phyloP scores from a whole-genome alignment of 2,329 filamentous ascomycete genomes.

The Penicillium sp. region DNA sequence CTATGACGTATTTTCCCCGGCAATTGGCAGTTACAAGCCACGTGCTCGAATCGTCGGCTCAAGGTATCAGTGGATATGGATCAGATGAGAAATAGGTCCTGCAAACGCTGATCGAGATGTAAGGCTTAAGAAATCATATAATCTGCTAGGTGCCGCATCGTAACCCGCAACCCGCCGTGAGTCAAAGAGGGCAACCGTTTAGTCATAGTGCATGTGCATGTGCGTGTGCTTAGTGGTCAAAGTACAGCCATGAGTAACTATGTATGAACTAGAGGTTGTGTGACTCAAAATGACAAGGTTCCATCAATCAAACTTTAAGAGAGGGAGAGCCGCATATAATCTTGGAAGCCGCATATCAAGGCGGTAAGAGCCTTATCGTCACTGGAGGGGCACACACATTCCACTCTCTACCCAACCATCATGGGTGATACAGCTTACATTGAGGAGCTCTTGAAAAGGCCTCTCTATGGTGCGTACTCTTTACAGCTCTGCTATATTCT shows the following conservation, averaged over 20 bases:
- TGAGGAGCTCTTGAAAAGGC: constrained; percentile 44
- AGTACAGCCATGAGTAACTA: neutral
- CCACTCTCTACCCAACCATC: constrained; percentile 8
- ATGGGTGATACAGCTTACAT: constrained; percentile 23
- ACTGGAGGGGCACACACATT: constrained; percentile 18
- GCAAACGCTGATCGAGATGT: neutral
- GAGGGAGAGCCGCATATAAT: neutral
- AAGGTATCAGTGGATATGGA: neutral
- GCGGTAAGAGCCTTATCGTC: constrained; percentile 19
- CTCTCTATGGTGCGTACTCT: constrained; percentile 45
- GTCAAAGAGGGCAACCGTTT: neutral
- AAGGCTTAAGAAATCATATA: neutral
- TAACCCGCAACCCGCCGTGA: neutral
- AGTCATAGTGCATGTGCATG: neutral
- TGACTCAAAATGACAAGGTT: neutral
- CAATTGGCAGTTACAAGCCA: neutral
- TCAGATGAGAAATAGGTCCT: neutral
- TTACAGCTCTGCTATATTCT: neutral
- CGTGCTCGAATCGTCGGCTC: neutral
- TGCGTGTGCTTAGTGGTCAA: neutral
- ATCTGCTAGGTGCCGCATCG: neutral
- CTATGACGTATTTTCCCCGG: neutral
- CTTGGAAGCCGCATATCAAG: constrained; percentile 4
- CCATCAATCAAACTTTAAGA: neutral
- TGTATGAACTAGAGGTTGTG: neutral